Conservation (phyloP, 2,329 filamentous ascomycete genomes). For the Aotearoamyces nothofagi region DNA sequence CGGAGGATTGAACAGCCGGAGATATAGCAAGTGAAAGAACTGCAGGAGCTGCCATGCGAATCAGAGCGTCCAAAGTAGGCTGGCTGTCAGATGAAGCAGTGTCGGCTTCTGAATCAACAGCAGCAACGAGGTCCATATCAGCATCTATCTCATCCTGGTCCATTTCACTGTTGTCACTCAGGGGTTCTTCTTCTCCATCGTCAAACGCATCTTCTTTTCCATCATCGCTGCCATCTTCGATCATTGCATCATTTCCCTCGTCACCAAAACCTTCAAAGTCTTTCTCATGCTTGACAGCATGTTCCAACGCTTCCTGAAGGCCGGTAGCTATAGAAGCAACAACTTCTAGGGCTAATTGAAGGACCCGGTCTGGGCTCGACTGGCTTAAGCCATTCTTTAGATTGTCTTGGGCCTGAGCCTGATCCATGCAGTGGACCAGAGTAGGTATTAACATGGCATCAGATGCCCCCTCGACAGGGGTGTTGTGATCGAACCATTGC, state of each 20-base stretch:
- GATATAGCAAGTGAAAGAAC: constrained; percentile 11
- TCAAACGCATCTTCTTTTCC: constrained; percentile 23
- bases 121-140: constrained; percentile 51
- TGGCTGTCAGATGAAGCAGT: constrained; percentile 20
- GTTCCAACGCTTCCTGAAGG: constrained; percentile 34
- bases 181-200: constrained; percentile 23
- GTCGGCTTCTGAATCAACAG: constrained; percentile 22
- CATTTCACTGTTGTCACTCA: constrained; percentile 34
- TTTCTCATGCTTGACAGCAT: constrained; percentile 24
- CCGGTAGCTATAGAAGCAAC: constrained; percentile 48
- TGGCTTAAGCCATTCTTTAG: constrained; percentile 8
- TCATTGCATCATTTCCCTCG: constrained; percentile 22
- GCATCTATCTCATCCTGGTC: constrained; percentile 40
- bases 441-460: constrained; percentile 34
- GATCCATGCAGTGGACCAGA: constrained; percentile 20
- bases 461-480: constrained; percentile 30
- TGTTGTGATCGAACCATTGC: constrained; percentile 35
- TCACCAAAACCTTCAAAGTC: constrained; percentile 25
- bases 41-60: constrained; percentile 16
- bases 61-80: constrained; percentile 14
- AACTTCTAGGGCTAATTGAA: constrained; percentile 39
- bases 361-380: constrained; percentile 15
- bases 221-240: constrained; percentile 24
- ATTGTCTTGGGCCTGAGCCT: constrained; percentile 7
- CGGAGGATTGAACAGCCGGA: constrained; percentile 7